Evolutionary conservation across 2,329 filamentous ascomycete genomes (phyloP), one percentile per base, ranked within the genome.

Genomic region (Beauveria sp.): DNA sequence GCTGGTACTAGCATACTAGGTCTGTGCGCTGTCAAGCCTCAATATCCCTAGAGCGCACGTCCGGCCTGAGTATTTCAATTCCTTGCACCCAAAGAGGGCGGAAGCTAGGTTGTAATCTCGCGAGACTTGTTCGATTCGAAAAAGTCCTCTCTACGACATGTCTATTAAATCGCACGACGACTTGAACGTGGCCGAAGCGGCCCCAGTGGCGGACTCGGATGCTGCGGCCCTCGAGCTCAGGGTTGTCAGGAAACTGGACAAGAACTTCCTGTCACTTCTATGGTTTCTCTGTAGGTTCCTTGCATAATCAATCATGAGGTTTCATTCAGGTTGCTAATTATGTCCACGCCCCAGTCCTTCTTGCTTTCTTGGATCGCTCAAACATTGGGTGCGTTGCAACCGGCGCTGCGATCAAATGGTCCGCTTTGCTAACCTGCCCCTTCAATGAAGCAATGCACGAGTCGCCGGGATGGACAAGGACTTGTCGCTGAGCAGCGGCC

Each of bases 391-490:
- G 10, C 50, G 52, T 61, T 38, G 16, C 34, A 24, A 7, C 20
- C 34, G 40, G n/a, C 9, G 7, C 22, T 30, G 22, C 3, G 2
- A 10, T 38, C 26, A 9, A 16, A 28, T 12, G 24, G 20, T 14
- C 60, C n/a, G 20, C 22, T 18, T 20, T 5, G 26, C n/a, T 57
- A 20, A 63, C 20, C 40, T 12, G 24, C 20, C 1, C 8, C 18
- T 16, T 8, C 8, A n/a, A 28, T 34, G 16, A 46, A 65, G 64
- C n/a, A 69, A 69, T 50, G 67, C 67, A 2, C 66, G 65, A 28
- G 64, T 67, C 58, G 67, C 67, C 20, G 67, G 67, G 2, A 67
- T 67, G 62, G 62, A 63, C 8, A 45, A 65, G 10, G 66, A 62
- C 24, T 52, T 69, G 3, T 54, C 64, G 10, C 57, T 69, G 9